Base-by-base conservation (phyloP, 2,329 filamentous ascomycete species). In the Sporothrix protearum region DNA sequence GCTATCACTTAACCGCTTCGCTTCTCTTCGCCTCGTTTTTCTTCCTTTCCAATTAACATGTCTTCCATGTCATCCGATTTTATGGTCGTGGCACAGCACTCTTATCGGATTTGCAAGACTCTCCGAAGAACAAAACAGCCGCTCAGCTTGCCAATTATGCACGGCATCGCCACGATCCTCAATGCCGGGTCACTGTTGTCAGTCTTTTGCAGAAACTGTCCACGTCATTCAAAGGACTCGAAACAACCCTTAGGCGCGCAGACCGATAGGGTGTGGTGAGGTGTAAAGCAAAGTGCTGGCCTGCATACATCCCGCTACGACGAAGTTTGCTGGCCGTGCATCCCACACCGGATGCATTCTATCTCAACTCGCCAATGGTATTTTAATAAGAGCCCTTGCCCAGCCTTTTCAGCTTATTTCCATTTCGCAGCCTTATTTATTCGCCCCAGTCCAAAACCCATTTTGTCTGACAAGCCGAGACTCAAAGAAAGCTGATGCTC, bases 261-360 rank as follows among this genome's bases (percentile, higher is more conserved):
- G n/a, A 45, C 36, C 59, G 47, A n/a, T 25, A 66, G 69, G 69
- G 72, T 73, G 72, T 71, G 70, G 57, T 73, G 69, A 73, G 53
- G 59, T 71, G 25, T 33, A 66, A 66, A 49, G n/a, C 8, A 7
- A 22, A 39, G 6, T 55, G 69, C 51, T 71, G 64, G 55, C 71
- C 39, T 61, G 53, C 68, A 49, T 61, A 25, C 39, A 47, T 14
- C 5, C 16, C n/a, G 19, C 25, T 63, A 30, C 33, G n/a, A n/a
- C n/a, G n/a, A n/a, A n/a, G n/a, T 25, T 28, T 53, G 30, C 19
- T 51, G 53, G 63, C 22, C 36, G 12, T 51, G 64, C 64, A 67
- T 51, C 42, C 64, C 22, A 45, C n/a, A 3, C 42, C 42, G 19
- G 30, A 28, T 39, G 42, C 47, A 28, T 19, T 19, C 45, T 68